Evolutionary conservation across 2,329 filamentous ascomycete genomes (phyloP).

Genomic region (Clonostachys byssicola): DNA sequence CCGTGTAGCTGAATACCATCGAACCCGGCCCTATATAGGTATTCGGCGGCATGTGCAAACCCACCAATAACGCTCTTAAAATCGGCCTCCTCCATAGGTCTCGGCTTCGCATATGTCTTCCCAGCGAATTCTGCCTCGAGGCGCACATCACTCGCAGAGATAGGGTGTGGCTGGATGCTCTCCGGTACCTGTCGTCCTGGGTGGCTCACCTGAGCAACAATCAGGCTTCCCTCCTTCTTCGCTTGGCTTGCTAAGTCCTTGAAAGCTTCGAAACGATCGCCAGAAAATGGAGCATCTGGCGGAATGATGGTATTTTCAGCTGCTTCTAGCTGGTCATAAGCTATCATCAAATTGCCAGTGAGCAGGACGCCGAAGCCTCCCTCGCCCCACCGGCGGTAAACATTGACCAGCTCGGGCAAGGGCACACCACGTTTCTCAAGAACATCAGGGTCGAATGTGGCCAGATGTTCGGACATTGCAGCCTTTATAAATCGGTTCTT

Average conservation of each 20-base stretch:
- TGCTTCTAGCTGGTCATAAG: slow-evolving; percentile 53
- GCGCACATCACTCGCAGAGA: slow-evolving; percentile 33
- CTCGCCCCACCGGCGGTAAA: slow-evolving; percentile 58
- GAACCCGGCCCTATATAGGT: slow-evolving; percentile 57
- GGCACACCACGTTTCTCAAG: slow-evolving; percentile 40
- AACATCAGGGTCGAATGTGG: slow-evolving; percentile 53
- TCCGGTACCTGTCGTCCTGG: slow-evolving; percentile 50
- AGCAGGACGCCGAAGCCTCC: slow-evolving; percentile 51
- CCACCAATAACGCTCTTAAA: slow-evolving; percentile 53
- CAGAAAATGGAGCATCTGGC: slow-evolving; percentile 39
- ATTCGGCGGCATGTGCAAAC: slow-evolving; percentile 59
- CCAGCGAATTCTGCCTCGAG: slow-evolving; percentile 15
- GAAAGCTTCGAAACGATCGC: slow-evolving; percentile 59
- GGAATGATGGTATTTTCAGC: slow-evolving; percentile 57
- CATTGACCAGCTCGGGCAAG: slow-evolving; percentile 35
- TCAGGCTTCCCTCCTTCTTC: slow-evolving; percentile 55
- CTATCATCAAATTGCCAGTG: slow-evolving; percentile 62
- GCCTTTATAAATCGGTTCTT: slow-evolving; percentile 65
- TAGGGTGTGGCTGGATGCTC: slow-evolving; percentile 24
- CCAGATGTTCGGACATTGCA: slow-evolving; percentile 62
- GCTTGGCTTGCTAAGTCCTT: slow-evolving; percentile 46
- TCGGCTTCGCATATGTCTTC: slow-evolving; percentile 38
- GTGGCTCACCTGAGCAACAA: slow-evolving; percentile 59
- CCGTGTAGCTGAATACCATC: slow-evolving; percentile 47
- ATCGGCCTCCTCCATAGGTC: slow-evolving; percentile 46